Base-by-base conservation (phyloP, 208 protist genomes). In the Crithidia brevicula region DNA sequence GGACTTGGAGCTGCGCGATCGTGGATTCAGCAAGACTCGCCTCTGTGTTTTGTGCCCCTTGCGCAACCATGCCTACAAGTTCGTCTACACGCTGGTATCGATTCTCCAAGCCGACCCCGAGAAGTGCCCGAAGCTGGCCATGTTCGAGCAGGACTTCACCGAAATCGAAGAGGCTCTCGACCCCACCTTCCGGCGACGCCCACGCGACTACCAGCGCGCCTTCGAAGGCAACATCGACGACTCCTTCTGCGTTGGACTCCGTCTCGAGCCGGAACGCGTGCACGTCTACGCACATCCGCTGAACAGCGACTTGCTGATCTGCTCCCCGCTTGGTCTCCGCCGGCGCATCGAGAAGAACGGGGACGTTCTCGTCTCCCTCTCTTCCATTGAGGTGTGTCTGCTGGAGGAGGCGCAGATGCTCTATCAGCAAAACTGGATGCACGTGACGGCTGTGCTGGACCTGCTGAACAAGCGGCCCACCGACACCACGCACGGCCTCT, bases 341-440 rank as follows among this genome's bases (percentile, higher is more conserved):
- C 80, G 82, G 27, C 83, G 85, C 20, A 72, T 96, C 6, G 89
- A 86, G 56, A 88, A 89, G 73, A 94, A 73, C 66, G 89, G 86
- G 36, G 88, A 93, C 43, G 62, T 82, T 23, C 59, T 83, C 22
- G 86, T 91, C 10, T 88, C 86, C 4, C 82, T 99, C 13, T 91
- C 96, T 9, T 98, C 96, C 4, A 86, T 99, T 31, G 98, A 99
- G 72, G 75, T 99, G 13, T 88, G 96, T 30, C 69, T 98, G 10
- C 45, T 98, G 10, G 96, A 98, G 72, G 91, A 98, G 69, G 86
- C 89, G 3, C 95, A 99, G 43, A 89, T 97, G n/a, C 71, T 99
- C n/a, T 75, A 93, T 15, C 94, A 98, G 91, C 98, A 99, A 70
- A 99, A 99, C 75, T 99, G 97, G 96, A 86, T 98, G 54, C 96